Evolutionary conservation across 257 asterid species (phyloP), one percentile per base, ranked within the genome.

Genomic region (Petunia secreta): DNA sequence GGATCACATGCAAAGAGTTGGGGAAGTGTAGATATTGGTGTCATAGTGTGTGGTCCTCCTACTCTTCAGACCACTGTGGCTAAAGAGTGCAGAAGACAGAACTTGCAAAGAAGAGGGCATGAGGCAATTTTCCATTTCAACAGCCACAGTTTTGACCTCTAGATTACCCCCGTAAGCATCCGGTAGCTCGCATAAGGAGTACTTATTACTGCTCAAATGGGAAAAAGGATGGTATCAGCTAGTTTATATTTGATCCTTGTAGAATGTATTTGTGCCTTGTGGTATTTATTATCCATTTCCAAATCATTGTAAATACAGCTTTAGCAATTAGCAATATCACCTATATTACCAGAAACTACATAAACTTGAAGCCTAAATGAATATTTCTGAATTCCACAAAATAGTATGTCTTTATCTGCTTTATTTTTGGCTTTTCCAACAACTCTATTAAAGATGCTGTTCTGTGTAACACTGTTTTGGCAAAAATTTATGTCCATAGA

Each of bases 121-220:
- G 71, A 79, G 39, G 89, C 98, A 1, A 84, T 94, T 14, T 93
- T 90, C 77, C 98, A 94, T 86, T 94, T 93, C 94, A 89, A 94
- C 86, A 89, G 92, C 89, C 98, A 94, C 86, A 94, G 95, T 40
- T 94, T 94, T 82, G 98, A 93, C 85, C 94, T 94, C 75, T 94
- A 87, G 80, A 2, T 75, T 15, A 39, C 50, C 5, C 54, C 5
- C 13, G 79, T 54, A 52, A 55, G 44, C 44, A 36, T 25, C 39
- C n/a, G 43, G 14, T 63, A 38, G 69, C 43, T 63, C 69, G 7
- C 8, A 8, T 63, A 2, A 25, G 4, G 8, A 57, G 62, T n/a
- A 55, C 7, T 55, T 63, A 8, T 11, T 63, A 25, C 69, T 34
- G 15, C 69, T 25, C 6, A 8, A 36, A 1, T 36, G 44, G 15